Evolutionary conservation across 192 early-diverging fungal species (phyloP), one percentile per base, ranked within the genome.

Genomic region (Coemansia umbellata): DNA sequence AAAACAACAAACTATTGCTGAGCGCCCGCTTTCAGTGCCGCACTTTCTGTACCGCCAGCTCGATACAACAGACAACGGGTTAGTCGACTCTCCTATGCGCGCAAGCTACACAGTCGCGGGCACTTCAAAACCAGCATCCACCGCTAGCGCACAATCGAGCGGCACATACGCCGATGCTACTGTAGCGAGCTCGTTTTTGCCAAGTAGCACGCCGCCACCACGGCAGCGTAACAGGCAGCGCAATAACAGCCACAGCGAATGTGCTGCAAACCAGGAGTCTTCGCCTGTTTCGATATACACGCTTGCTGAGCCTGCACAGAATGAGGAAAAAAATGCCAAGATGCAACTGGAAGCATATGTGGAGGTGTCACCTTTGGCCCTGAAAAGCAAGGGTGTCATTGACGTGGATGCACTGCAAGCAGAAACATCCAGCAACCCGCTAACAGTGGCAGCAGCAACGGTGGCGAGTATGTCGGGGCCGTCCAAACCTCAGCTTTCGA

Each of bases 61-160:
- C 15, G 39, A 41, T 21, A 17, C 39, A 13, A 17, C 13, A 35
- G 10, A 35, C 1, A 4, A 9, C 2, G 4, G 10, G n/a, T 9
- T 35, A 35, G 33, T n/a, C 33, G 33, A 35, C 33, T 35, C 2
- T 35, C 33, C 33, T 2, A 2, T n/a, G 1, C 33, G 10, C 1
- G 33, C n/a, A 13, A 35, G 10, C 9, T n/a, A 35, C 33, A 35
- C 33, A 35, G 4, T n/a, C n/a, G 33, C 10, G n/a, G 10, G n/a
- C 33, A 2, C 2, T 13, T 2, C 33, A 35, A 14, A 1, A 35
- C 33, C 33, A 35, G 2, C 33, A 35, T n/a, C 4, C 1, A n/a
- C 33, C 9, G 10, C 33, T 17, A 64, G 62, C 41, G 51, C 62
- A 5, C 53, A 57, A 32, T 64, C 62, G 7, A 64, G 62, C 23